phyloP scores from a whole-genome alignment of 345 rosid species.

The Pugionium cornutum region DNA sequence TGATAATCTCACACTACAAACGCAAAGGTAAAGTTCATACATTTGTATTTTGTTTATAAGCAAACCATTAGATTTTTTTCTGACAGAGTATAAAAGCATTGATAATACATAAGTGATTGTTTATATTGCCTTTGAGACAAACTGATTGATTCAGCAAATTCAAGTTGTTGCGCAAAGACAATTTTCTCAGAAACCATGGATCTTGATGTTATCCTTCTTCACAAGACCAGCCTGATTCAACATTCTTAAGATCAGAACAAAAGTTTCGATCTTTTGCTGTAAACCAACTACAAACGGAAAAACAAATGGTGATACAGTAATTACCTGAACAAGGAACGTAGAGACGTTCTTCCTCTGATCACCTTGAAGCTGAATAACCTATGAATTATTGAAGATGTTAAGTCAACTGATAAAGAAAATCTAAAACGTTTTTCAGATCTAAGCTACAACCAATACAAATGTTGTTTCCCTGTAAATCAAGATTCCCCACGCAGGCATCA shows the following conservation, averaged over 20 bases:
- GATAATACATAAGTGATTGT: conserved; percentile 16
- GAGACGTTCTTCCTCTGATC: conserved; percentile 39
- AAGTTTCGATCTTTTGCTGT: not conserved
- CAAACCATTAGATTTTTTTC: conserved; percentile 9
- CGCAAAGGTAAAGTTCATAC: conserved; percentile 18
- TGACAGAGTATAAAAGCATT: conserved; percentile 24
- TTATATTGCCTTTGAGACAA: conserved; percentile 18
- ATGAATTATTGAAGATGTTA: not conserved
- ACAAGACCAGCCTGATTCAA: conserved; percentile 70
- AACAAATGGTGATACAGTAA: not conserved
- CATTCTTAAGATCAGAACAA: conserved; percentile 13
- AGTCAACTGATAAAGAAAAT: not conserved
- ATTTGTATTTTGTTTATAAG: conserved; percentile 2
- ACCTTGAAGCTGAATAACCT: conserved; percentile 36
- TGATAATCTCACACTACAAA: conserved; percentile 31
- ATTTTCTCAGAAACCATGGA: conserved; percentile 66
- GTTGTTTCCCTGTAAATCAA: no score
- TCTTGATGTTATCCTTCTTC: conserved; percentile 80
- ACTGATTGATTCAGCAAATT: conserved; percentile 28
- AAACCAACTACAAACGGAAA: not conserved
- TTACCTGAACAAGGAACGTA: conserved; percentile 46
- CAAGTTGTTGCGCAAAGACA: conserved; percentile 6
- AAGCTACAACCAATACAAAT: not conserved
- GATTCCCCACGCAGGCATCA: not conserved
- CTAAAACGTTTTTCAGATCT: not conserved